Evolutionary conservation across 306 rosid species (phyloP).

Genomic region (Cucumis cinereus): DNA sequence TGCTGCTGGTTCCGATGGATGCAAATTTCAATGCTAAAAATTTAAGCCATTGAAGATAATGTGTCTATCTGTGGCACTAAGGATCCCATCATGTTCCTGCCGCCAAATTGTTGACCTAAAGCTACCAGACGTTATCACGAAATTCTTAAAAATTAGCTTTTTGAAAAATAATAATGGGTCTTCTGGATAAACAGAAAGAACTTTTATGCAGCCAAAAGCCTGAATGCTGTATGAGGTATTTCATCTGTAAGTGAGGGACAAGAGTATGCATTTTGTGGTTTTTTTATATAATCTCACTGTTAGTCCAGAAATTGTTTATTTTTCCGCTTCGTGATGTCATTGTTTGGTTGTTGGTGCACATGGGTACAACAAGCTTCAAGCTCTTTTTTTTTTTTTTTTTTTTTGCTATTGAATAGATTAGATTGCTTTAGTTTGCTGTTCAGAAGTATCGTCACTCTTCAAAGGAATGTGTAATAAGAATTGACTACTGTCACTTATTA

Average conservation of each 20-base stretch:
- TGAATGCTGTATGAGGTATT: not conserved
- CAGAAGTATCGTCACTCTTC: not conserved
- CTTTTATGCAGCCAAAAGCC: not conserved
- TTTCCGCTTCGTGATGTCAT: not conserved
- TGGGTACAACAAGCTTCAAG: not conserved
- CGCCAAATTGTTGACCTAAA: not conserved
- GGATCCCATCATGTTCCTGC: not conserved
- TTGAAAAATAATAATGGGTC: not conserved
- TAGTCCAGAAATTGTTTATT: not conserved
- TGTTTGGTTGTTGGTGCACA: not conserved
- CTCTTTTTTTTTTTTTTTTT: not conserved
- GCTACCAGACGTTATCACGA: not conserved
- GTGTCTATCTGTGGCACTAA: not conserved
- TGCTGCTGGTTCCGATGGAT: not conserved
- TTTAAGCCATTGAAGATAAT: not conserved
- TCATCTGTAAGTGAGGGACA: not conserved
- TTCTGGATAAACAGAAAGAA: not conserved
- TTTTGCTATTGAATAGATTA: not conserved
- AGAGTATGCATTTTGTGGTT: not conserved
- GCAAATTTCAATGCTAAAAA: not conserved
- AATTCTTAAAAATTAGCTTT: not conserved
- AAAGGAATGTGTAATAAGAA: slow-evolving; percentile 11
- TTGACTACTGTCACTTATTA: slow-evolving; percentile 14
- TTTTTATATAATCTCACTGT: not conserved
- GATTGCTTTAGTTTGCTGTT: not conserved